These are phyloP conservation scores for Penicillium sp. DNA, from an alignment of 2,329 filamentous ascomycete species.

Conservation along the genomic window DNA sequence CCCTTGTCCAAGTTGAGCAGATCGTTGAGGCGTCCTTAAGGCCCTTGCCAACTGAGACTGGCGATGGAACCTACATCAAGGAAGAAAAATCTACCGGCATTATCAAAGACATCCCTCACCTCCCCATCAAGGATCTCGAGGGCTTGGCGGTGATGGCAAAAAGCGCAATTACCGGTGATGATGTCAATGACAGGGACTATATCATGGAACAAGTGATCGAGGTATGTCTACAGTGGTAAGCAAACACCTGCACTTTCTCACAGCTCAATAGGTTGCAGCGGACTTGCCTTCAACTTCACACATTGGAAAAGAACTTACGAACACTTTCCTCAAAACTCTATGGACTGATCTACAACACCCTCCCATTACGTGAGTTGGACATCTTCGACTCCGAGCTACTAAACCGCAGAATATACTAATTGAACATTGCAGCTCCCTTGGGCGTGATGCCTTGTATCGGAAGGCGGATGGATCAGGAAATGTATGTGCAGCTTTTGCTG, in stretches of 20 bases:
- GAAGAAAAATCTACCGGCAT: constrained; percentile 34
- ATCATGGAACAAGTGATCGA: constrained; percentile 59
- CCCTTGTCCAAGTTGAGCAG: constrained; percentile 39
- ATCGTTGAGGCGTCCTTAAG: constrained; percentile 42
- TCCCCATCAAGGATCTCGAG: constrained; percentile 48
- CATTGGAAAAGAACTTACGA: constrained; percentile 43
- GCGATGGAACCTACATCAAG: constrained; percentile 42
- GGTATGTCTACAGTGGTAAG: constrained; percentile 17
- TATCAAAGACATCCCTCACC: constrained; percentile 46
- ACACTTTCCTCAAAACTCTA: constrained; percentile 52
- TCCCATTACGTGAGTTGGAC: constrained; percentile 46
- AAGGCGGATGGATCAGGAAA: constrained; percentile 44
- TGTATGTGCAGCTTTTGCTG: constrained; percentile 21
- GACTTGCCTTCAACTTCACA: constrained; percentile 38
- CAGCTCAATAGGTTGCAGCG: constrained; percentile 32
- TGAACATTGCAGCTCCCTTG: constrained; percentile 33
- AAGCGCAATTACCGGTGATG: constrained; percentile 48
- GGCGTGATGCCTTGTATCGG: constrained; percentile 33
- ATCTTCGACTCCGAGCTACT: constrained; percentile 7
- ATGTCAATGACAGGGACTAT: constrained; percentile 61
- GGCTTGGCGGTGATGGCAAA: constrained; percentile 43
- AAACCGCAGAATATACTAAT: not conserved
- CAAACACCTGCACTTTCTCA: constrained; percentile 1
- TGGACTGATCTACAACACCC: constrained; percentile 58
- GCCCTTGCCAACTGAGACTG: constrained; percentile 43